Evolutionary conservation across 345 rosid genomes (phyloP).

Genomic region (Pistacia integerrima): DNA sequence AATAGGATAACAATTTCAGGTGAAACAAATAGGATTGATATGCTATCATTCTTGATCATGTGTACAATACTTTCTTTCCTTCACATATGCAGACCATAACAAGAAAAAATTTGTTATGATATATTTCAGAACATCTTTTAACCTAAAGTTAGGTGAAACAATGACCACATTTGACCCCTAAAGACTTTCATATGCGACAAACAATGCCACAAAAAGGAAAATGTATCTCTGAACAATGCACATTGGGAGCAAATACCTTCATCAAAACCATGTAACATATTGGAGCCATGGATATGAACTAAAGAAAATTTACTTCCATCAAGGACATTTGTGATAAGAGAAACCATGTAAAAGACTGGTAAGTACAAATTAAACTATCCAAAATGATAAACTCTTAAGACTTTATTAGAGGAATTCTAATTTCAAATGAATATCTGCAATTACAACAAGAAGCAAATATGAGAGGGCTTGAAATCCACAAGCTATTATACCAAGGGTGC

Average conservation of each 20-base stretch:
- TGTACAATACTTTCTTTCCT: background rate
- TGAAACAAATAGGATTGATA: background rate
- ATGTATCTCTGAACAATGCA: too few species aligned
- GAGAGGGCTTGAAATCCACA: too few species aligned
- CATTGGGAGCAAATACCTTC: too few species aligned
- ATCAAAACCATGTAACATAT: background rate
- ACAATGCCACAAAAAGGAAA: background rate
- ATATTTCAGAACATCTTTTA: background rate
- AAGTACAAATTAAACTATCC: too few species aligned
- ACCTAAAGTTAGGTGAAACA: background rate
- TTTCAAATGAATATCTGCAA: too few species aligned
- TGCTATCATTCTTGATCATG: background rate
- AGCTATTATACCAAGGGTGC: too few species aligned
- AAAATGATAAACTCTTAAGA: too few species aligned
- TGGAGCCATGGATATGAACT: background rate
- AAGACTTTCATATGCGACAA: background rate
- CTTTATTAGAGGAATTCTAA: too few species aligned
- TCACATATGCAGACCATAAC: background rate
- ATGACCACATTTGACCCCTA: too few species aligned
- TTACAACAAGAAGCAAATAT: too few species aligned
- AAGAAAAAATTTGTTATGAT: background rate
- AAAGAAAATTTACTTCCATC: background rate
- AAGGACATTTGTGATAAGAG: background rate
- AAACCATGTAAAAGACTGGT: background rate
- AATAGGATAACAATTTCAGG: constrained; percentile 10